phyloP scores from a whole-genome alignment of 1,139 yeast species.

The Sugiyamaella paludigena region DNA sequence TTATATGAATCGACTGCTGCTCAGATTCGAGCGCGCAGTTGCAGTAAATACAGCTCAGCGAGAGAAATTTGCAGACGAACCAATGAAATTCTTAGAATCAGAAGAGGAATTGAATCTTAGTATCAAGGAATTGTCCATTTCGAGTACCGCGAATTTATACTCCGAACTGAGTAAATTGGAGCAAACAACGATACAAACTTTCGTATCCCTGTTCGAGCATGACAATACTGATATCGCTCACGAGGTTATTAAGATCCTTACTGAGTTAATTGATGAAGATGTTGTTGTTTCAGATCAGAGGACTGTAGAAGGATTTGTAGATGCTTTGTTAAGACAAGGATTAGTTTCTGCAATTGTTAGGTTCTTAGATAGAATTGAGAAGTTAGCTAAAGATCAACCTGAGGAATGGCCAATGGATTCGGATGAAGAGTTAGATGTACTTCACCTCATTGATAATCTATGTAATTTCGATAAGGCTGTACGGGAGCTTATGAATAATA shows the following conservation, averaged over 20 bases:
- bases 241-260: slow-evolving; percentile 28
- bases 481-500: background rate
- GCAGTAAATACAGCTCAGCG: slow-evolving; percentile 35
- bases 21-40: slow-evolving; percentile 29
- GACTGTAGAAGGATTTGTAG: slow-evolving; percentile 10
- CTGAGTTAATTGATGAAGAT: slow-evolving; percentile 32
- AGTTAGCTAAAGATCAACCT: background rate
- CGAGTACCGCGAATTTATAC: slow-evolving; percentile 24
- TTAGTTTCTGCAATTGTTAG: slow-evolving; percentile 6
- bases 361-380: background rate
- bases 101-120: slow-evolving; percentile 35
- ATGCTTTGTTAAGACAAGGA: slow-evolving; percentile 18
- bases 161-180: background rate
- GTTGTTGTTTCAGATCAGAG: slow-evolving; percentile 9
- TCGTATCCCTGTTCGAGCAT: slow-evolving; percentile 33
- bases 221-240: slow-evolving; percentile 38
- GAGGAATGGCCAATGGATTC: background rate
- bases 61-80: slow-evolving; percentile 34
- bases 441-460: slow-evolving; percentile 4
- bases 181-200: background rate
- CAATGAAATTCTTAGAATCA: slow-evolving; percentile 35
- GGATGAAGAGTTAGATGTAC: slow-evolving; percentile 2
- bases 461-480: background rate
- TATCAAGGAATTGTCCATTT: slow-evolving; percentile 34
- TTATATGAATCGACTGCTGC: slow-evolving; percentile 29